Evolutionary conservation across 192 early-diverging fungal genomes (phyloP), one percentile per base, ranked within the genome.

Genomic region (Coemansia sp.): DNA sequence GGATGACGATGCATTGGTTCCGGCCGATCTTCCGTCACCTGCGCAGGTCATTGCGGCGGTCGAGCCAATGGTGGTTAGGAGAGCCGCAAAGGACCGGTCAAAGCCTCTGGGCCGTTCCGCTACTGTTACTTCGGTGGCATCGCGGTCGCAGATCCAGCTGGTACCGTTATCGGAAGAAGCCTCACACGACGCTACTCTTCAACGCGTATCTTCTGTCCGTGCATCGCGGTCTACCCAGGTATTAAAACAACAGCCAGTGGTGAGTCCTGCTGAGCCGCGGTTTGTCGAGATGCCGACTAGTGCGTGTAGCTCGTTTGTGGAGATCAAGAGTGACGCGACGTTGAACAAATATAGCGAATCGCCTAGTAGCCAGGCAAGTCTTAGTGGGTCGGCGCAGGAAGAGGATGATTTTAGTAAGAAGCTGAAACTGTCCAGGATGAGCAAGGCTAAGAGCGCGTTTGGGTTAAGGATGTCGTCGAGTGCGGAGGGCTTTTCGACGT

Each of bases 291-390:
- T 33, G 56, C 40, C 38, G 20, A 42, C 40, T 25, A 56, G 36
- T 64, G 70, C 48, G 61, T 51, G 45, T 40, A 64, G 65, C 31
- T 80, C 77, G 38, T 80, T 75, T 69, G 77, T 80, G 7, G 72
- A 80, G 29, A 56, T 80, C 20, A 59, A 60, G 48, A 50, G 59
- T 16, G 45, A 61, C 60, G 29, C 30, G 6, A 30, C 66, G 32
- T 2, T 59, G 31, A 34, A 22, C 18, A 22, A 7, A 17, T 60
- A 22, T 7, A 45, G 32, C 22, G 10, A 42, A 0, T 30, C 59
- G 59, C 38, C 25, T 2, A 29, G 38, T 20, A 48, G 38, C 28
- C 34, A 7, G 20, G 17, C 10, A 20, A 48, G 36, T 28, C 59
- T 48, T 2, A 25, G 20, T 6, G 38, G 48, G 22, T 60, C 38